Conservation (phyloP, 1,284 basidiomycete genomes). For the Sporisorium graminicola region DNA sequence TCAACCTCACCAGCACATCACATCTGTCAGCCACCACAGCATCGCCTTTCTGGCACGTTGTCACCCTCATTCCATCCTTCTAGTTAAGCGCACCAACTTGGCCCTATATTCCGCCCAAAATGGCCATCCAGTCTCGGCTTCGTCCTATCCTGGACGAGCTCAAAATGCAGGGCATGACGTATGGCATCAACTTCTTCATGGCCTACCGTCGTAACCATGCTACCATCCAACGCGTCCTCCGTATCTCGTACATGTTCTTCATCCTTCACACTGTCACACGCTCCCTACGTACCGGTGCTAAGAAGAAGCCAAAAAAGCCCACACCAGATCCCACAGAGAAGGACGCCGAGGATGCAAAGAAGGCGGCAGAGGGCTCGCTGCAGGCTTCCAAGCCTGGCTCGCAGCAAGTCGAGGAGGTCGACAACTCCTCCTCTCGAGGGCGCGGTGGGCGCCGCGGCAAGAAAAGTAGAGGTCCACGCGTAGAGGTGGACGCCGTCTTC, state of each 20-base stretch:
- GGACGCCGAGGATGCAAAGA: conserved; percentile 27
- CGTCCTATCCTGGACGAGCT: conserved; percentile 50
- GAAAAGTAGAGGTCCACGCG: conserved; percentile 56
- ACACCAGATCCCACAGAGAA: conserved; percentile 25
- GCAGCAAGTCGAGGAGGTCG: conserved; percentile 21
- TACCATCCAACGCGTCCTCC: conserved; percentile 58
- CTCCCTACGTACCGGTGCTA: conserved; percentile 52
- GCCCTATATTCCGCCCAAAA: conserved; percentile 15
- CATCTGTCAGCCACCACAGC: not conserved
- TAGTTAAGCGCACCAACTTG: not conserved
- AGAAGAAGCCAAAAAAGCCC: conserved; percentile 48
- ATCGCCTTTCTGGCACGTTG: too few species aligned
- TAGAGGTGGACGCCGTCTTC: conserved; percentile 88
- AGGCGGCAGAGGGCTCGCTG: conserved; percentile 21
- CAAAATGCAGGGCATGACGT: conserved; percentile 57
- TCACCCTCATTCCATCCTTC: too few species aligned
- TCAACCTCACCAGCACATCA: not conserved
- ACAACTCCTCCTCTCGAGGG: conserved; percentile 35
- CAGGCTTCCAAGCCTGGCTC: conserved; percentile 19
- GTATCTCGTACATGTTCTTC: conserved; percentile 56
- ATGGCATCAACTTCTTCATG: conserved; percentile 50
- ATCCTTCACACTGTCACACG: conserved; percentile 49
- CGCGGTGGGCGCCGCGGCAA: conserved; percentile 44
- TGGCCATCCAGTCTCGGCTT: conserved; percentile 64
- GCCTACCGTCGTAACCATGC: conserved; percentile 62